Evolutionary conservation across 2,329 filamentous ascomycete genomes (phyloP), one percentile per base, ranked within the genome.

Genomic region (Coniochaeta prunicola): DNA sequence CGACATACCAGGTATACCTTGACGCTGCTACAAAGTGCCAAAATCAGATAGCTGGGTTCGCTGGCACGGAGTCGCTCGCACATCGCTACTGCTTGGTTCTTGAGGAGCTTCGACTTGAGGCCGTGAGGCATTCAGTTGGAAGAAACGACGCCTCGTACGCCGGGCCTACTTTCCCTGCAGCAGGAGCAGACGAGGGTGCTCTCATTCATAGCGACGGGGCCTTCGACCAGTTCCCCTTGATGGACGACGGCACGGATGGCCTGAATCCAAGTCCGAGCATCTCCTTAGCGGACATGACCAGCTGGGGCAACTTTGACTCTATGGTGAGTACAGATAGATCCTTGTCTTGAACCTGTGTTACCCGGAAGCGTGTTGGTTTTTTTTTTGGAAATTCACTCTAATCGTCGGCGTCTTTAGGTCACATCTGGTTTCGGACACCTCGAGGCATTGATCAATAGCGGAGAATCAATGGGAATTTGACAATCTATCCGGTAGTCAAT

Each of bases 11-110:
- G 4, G 57, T 59, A 0, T 70, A 73, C 30, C 71, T 77, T 19
- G 61, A 68, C 15, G 72, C 71, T 1, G 76, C 76, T 0, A 69
- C 67, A 1, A 69, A 68, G 40, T 78, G 76, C 45, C 76, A 78
- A 55, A 58, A 62, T 0, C 73, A 77, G 53, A 70, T 79, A 6
- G 65, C 71, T 0, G 65, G 64, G 1, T 71, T 73, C 38, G 74
- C 73, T 0, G 69, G 69, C 1, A 67, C 68, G 6, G 73, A 73
- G 0, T 77, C 76, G 0, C 67, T 77, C 7, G 67, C 70, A 1
- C 68, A 75, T 48, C 65, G 77, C n/a, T 78, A 77, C 56, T 59
- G 40, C 31, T n/a, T 61, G 8, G 58, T 61, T 15, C 42, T 61
- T 17, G 59, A 62, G 24, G 57, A 59, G 40, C 55, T 58, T 17